Evolutionary conservation across 2,329 filamentous ascomycete species (phyloP).

Genomic region (Myriangium duriaei): DNA sequence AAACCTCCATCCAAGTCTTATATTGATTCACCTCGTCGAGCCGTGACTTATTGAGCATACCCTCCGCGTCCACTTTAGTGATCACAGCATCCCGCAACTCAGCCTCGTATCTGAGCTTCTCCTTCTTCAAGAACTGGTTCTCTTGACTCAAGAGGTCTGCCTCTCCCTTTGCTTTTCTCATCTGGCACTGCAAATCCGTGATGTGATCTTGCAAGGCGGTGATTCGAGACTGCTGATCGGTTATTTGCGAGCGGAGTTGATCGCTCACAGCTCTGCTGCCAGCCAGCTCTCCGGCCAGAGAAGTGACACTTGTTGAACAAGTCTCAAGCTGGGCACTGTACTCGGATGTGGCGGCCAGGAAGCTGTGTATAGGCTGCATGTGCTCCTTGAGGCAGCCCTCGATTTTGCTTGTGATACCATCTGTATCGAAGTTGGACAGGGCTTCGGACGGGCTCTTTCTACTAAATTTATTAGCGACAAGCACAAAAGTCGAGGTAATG

Average conservation of each 20-base stretch:
- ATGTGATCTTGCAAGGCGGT: background rate
- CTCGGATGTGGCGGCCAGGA: no score
- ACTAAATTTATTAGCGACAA: background rate
- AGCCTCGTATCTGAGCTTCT: no score
- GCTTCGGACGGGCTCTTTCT: background rate
- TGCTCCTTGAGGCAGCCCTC: background rate
- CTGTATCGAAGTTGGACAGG: background rate
- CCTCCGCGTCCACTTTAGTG: no score
- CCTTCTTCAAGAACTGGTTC: background rate
- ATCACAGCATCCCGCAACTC: no score
- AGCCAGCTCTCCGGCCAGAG: no score
- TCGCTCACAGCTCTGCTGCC: background rate
- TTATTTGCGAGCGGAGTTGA: background rate
- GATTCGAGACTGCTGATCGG: background rate
- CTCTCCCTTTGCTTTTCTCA: background rate
- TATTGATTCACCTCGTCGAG: no score
- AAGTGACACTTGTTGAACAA: background rate
- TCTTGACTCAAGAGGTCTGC: background rate
- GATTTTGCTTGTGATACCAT: background rate
- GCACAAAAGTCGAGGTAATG: background rate
- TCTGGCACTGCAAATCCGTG: background rate
- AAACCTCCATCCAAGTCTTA: no score
- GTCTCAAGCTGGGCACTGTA: no score
- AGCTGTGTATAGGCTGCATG: background rate
- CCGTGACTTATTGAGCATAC: no score